Evolutionary conservation across 2,329 filamentous ascomycete species (phyloP).

Genomic region (Nannizzia gypsea): DNA sequence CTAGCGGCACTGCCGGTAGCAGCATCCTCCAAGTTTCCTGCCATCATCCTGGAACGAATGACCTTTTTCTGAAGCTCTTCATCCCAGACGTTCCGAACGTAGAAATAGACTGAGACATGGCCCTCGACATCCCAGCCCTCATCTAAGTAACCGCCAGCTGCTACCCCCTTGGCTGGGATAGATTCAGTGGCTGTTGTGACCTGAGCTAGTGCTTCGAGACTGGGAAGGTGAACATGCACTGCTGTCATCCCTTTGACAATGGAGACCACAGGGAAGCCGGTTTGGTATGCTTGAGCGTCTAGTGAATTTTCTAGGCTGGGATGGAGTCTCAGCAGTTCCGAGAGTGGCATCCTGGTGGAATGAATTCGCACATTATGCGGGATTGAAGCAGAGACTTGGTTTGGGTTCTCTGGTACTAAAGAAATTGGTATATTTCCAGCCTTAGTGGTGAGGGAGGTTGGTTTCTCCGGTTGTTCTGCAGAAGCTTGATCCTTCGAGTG

Average conservation of each 20-base stretch:
- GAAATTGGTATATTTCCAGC: conserved; percentile 36
- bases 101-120: conserved; percentile 23
- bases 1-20: conserved; percentile 42
- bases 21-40: conserved; percentile 34
- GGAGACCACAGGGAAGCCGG: conserved; percentile 42
- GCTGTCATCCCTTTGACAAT: conserved; percentile 61
- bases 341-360: conserved; percentile 20
- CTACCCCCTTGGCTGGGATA: conserved; percentile 14
- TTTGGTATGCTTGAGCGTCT: conserved; percentile 14
- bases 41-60: conserved; percentile 24
- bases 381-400: conserved; percentile 48
- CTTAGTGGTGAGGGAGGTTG: conserved; percentile 24
- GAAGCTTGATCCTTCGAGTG: conserved; percentile 19
- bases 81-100: conserved; percentile 17
- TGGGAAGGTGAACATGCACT: conserved; percentile 37
- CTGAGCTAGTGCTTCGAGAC: conserved; percentile 45
- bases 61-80: conserved; percentile 16
- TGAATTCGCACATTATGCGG: conserved; percentile 58
- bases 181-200: conserved; percentile 19
- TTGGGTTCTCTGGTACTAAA: conserved; percentile 22
- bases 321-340: conserved; percentile 18
- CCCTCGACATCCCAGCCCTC: conserved; percentile 19
- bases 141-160: conserved; percentile 15
- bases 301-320: conserved; percentile 16
- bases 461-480: background rate